A percentile compares a stretch with the other conserved stretches of the same genome.
phyloP scores from a whole-genome alignment of 768 basidiomycete species.

The Amanita exitialis region DNA sequence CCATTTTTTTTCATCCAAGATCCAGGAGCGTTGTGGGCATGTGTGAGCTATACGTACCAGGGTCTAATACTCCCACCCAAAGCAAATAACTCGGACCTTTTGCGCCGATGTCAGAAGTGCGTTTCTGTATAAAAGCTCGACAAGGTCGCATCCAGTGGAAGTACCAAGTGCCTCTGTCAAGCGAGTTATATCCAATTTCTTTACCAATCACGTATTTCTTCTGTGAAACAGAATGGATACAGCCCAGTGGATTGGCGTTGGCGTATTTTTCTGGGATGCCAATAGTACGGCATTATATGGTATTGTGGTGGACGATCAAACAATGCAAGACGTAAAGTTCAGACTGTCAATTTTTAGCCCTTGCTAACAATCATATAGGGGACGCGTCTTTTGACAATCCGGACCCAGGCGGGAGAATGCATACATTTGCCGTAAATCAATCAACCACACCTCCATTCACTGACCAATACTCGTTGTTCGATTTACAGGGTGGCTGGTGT shows the following conservation, averaged over 20 bases:
- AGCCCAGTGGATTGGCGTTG: constrained; percentile 11
- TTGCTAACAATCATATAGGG: constrained; percentile 8
- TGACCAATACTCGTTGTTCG: background rate
- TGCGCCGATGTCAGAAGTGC: background rate
- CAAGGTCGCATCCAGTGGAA: background rate
- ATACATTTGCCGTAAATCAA: constrained; percentile 17
- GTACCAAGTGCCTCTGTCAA: background rate
- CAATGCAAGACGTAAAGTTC: constrained; percentile 12
- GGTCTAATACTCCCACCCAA: background rate
- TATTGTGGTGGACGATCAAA: constrained; percentile 11
- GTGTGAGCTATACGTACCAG: background rate
- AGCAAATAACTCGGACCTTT: background rate
- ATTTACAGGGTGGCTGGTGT: constrained; percentile 15
- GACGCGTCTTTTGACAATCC: constrained; percentile 14
- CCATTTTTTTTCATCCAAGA: constrained; percentile 1
- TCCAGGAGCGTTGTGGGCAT: background rate
- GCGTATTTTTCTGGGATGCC: constrained; percentile 17
- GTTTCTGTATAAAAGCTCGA: constrained; percentile 1
- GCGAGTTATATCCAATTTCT: background rate
- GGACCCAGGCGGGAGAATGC: constrained; percentile 12
- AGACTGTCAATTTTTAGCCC: background rate
- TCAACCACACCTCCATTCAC: background rate
- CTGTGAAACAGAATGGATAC: constrained; percentile 4
- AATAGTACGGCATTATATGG: constrained; percentile 15
- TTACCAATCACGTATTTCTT: background rate